Evolutionary conservation across 164 flowering plant species (phyloP), one percentile per base, ranked within the genome.

Genomic region (Vitis riparia): DNA sequence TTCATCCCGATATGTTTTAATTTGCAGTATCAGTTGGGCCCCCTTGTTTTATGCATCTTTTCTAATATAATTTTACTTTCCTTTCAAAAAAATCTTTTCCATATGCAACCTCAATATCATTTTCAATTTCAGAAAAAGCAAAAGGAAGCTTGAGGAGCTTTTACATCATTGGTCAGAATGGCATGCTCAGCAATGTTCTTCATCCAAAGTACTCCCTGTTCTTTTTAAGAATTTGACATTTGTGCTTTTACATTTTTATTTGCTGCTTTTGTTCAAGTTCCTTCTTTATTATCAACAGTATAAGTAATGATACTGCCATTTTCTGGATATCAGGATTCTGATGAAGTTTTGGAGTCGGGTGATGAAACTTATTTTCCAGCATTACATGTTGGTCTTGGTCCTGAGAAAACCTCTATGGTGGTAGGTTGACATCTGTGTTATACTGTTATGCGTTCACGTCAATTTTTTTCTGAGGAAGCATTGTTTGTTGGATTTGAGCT

Each of bases 301-400:
- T 47, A 68, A n/a, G 15, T 53, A 51, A 12, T 37, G 3, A 17
- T 47, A 53, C 5, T 44, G 29, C 61, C 17, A 47, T 60, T 60
- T 60, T 48, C 27, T 3, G 13, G 65, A 15, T 69, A 48, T 60
- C 51, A 69, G 71, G 65, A 69, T 55, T 69, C 65, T 50, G 32
- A 60, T 51, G 65, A 70, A 56, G 53, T 51, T 47, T 47, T 70
- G 66, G 66, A 52, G 56, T 70, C 73, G 51, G 73, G 73, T 56
- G 67, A 70, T 44, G 73, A 63, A 62, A 62, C 73, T 44, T 63
- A 53, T 61, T 70, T 32, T 70, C 67, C 67, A 16, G 73, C 73
- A 37, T 62, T 70, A 57, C 47, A 62, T 70, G 59, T 70, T 17
- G 67, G 7, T 37, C 44, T 37, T 37, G 44, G 67, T 62, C 3